Percentiles rank a stretch among this genome's conserved stretches.
phyloP scores from a whole-genome alignment of 1,284 basidiomycete genomes.

The Omphalotus olearius region DNA sequence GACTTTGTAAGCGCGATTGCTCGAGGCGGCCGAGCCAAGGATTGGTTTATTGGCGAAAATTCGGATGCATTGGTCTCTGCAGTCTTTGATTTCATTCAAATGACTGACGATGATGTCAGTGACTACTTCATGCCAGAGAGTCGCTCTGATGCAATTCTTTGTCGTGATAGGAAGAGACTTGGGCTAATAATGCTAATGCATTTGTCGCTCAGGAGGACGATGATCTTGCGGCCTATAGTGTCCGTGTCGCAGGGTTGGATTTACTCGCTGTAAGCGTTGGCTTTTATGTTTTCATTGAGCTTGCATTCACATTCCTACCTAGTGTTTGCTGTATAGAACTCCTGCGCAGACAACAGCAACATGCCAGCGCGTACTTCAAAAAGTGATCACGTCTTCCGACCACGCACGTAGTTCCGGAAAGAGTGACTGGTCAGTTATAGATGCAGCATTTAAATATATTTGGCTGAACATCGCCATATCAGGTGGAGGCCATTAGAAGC shows the following conservation, averaged over 20 bases:
- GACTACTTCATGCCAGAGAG: neutral
- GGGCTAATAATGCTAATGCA: slow-evolving; percentile 85
- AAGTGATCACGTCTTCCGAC: slow-evolving; percentile 51
- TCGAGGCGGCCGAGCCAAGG: slow-evolving; percentile 57
- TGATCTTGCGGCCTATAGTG: slow-evolving; percentile 78
- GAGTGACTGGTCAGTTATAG: slow-evolving; percentile 44
- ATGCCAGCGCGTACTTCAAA: slow-evolving; percentile 58
- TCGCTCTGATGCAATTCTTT: neutral
- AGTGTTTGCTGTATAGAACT: slow-evolving; percentile 74
- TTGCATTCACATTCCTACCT: neutral
- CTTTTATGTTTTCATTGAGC: slow-evolving; percentile 7
- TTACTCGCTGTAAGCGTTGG: slow-evolving; percentile 61
- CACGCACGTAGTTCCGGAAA: slow-evolving; percentile 47
- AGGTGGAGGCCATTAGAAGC: slow-evolving; percentile 93
- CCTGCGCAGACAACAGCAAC: slow-evolving; percentile 51
- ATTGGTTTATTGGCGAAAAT: slow-evolving; percentile 55
- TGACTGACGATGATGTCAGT: slow-evolving; percentile 85
- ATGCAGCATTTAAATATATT: neutral
- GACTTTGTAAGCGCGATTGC: slow-evolving; percentile 73
- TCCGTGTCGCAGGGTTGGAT: slow-evolving; percentile 84
- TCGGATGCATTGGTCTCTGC: slow-evolving; percentile 53
- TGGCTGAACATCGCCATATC: neutral
- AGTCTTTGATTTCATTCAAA: slow-evolving; percentile 76
- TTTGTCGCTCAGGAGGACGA: slow-evolving; percentile 97
- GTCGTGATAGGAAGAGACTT: slow-evolving; percentile 74